Evolutionary conservation across 495 filamentous ascomycete genomes (phyloP), one percentile per base, ranked within the genome.

Genomic region (Penicillium cinerascens): DNA sequence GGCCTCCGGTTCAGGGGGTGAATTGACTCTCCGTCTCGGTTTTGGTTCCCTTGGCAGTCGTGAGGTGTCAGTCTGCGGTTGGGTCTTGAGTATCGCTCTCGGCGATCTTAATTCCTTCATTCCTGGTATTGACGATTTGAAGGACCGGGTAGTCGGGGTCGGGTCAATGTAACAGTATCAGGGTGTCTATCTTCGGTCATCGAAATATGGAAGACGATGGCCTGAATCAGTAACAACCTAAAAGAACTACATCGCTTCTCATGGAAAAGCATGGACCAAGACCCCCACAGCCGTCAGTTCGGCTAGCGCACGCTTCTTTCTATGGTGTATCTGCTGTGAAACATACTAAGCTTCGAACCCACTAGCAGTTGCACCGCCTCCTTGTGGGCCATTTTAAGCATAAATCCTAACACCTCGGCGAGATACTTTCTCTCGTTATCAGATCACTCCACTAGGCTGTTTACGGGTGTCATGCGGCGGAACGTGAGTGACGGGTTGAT

Each of bases 351-450:
- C 29, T 10, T 29, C 26, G 20, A 55, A 44, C 20, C 48, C 58
- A 54, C 57, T 54, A 55, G 49, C 49, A 50, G 20, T 23, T 36
- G 45, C 49, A 59, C 43, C 44, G 49, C 50, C 59, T 59, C 53
- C 1, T 17, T 36, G 50, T 55, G 45, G 56, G 50, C 48, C 55
- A 29, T 41, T 57, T 33, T 60, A 63, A 63, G 59, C 59, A 56
- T 59, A 57, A 63, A 54, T 15, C 22, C 57, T 42, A 44, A 49
- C 46, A 37, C 23, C 54, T 55, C 41, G 44, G 35, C 48, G 39
- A 52, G 38, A 20, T 55, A 29, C 56, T 52, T 56, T 49, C 53
- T 45, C 37, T 25, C 18, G 49, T 38, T 50, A 35, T 47, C 18
- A 53, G 41, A 36, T 22, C 44, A 15, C 36, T 42, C 16, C 45